These are phyloP conservation scores for Cladophialophora yegresii DNA, from an alignment of 2,329 filamentous ascomycete species.

Conservation along the genomic window DNA sequence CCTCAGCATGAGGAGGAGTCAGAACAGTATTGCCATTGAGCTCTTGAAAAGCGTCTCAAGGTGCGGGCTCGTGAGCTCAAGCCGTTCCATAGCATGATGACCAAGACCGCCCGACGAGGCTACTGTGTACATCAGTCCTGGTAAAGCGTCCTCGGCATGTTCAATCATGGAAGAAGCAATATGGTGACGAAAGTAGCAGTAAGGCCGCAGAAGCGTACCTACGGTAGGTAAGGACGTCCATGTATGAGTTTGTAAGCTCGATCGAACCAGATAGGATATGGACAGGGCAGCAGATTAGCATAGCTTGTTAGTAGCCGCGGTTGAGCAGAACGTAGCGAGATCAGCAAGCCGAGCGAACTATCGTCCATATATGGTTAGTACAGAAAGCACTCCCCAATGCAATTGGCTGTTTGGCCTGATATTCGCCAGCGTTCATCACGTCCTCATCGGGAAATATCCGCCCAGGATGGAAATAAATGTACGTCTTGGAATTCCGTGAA, in stretches of 20 bases:
- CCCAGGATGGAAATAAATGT: constrained; percentile 1
- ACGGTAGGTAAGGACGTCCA: neutral
- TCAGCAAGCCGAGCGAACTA: neutral
- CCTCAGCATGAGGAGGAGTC: neutral
- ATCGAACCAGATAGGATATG: neutral
- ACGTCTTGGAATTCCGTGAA: neutral
- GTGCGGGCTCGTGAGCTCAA: neutral
- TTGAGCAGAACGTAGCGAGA: neutral
- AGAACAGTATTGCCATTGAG: neutral
- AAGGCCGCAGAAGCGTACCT: neutral
- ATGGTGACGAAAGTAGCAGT: neutral
- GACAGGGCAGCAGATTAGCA: neutral
- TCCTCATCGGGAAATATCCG: constrained; percentile 9
- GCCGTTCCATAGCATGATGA: neutral
- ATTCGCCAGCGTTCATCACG: neutral
- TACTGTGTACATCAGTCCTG: neutral
- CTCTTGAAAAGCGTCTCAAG: neutral
- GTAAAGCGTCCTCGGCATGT: neutral
- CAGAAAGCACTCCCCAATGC: too few relatives aligned
- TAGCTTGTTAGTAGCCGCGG: neutral
- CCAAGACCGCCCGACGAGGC: neutral
- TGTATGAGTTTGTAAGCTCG: neutral
- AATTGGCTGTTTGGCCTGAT: too few relatives aligned
- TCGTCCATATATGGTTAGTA: neutral
- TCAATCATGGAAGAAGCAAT: neutral